phyloP scores from a whole-genome alignment of 305 asterid species.

The Stenogyne calaminthoides region DNA sequence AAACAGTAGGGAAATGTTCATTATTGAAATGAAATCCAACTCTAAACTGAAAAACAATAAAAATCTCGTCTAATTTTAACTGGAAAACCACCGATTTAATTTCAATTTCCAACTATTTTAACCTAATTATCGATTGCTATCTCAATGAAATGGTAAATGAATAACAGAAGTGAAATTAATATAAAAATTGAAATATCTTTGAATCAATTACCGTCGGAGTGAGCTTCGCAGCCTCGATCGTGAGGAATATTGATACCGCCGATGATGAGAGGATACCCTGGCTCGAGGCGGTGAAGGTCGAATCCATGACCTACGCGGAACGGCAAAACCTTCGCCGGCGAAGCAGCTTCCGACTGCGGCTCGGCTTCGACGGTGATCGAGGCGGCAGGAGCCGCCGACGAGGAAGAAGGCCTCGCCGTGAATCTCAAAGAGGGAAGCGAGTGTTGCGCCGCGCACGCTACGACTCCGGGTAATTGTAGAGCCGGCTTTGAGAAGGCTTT shows the following conservation, averaged over 20 bases:
- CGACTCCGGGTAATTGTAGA: constrained; percentile 28
- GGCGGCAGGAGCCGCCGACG: constrained; percentile 28
- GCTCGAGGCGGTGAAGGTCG: constrained; percentile 91
- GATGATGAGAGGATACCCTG: constrained; percentile 89
- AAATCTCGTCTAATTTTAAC: background rate
- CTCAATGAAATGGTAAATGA: constrained; percentile 8
- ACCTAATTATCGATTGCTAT: background rate
- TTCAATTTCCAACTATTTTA: background rate
- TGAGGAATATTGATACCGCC: constrained; percentile 89
- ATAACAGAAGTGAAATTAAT: background rate
- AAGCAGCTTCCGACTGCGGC: constrained; percentile 31
- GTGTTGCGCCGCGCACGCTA: constrained; percentile 24
- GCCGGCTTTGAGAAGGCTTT: constrained; percentile 36
- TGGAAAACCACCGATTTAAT: background rate
- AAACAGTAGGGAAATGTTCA: background rate
- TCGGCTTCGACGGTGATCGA: constrained; percentile 54
- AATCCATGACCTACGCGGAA: constrained; percentile 95
- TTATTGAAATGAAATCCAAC: background rate
- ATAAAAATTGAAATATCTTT: background rate
- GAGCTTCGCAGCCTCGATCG: constrained; percentile 95
- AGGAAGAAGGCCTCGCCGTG: constrained; percentile 31
- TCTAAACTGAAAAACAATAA: background rate
- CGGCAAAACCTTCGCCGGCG: constrained; percentile 58
- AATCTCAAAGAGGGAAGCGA: constrained; percentile 37
- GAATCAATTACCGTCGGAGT: constrained; percentile 76